Evolutionary conservation across 2,329 filamentous ascomycete genomes (phyloP).

Genomic region (Talaromyces marneffei): DNA sequence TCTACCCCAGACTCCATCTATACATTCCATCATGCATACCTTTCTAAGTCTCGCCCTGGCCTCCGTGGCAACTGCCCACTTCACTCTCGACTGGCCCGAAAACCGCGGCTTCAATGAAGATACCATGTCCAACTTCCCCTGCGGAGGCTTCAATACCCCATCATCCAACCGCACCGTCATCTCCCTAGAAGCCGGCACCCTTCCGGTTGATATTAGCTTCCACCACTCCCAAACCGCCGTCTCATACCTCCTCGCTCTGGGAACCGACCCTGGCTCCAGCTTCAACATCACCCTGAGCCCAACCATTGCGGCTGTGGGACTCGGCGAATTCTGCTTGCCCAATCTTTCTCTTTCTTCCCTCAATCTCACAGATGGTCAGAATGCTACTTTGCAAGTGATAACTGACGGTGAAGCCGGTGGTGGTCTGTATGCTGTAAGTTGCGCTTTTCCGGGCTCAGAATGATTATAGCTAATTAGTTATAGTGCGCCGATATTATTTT

Average conservation of each 20-base stretch:
- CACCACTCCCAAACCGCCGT: slow-evolving; percentile 49
- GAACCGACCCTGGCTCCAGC: slow-evolving; percentile 49
- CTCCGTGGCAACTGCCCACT: slow-evolving; percentile 50
- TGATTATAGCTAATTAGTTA: neutral
- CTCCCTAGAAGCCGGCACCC: slow-evolving; percentile 43
- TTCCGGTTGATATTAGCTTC: slow-evolving; percentile 48
- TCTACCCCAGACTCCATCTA: neutral
- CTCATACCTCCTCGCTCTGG: slow-evolving; percentile 50
- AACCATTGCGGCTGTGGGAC: slow-evolving; percentile 54
- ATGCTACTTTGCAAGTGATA: slow-evolving; percentile 64
- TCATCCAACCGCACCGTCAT: slow-evolving; percentile 44
- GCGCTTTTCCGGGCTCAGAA: neutral
- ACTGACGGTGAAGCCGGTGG: slow-evolving; percentile 53
- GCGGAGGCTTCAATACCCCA: slow-evolving; percentile 44
- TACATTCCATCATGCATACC: slow-evolving; percentile 8
- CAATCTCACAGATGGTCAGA: slow-evolving; percentile 53
- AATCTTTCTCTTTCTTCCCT: slow-evolving; percentile 43
- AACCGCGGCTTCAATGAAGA: slow-evolving; percentile 47
- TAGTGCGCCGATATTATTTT: slow-evolving; percentile 71
- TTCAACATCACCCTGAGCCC: slow-evolving; percentile 66
- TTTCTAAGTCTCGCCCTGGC: slow-evolving; percentile 30
- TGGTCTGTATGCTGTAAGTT: slow-evolving; percentile 61
- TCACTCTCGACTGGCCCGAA: slow-evolving; percentile 49
- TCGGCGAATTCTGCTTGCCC: slow-evolving; percentile 62
- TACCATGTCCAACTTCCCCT: slow-evolving; percentile 43